Base-by-base conservation (phyloP, 345 rosid species). In the Linum lewisii region DNA sequence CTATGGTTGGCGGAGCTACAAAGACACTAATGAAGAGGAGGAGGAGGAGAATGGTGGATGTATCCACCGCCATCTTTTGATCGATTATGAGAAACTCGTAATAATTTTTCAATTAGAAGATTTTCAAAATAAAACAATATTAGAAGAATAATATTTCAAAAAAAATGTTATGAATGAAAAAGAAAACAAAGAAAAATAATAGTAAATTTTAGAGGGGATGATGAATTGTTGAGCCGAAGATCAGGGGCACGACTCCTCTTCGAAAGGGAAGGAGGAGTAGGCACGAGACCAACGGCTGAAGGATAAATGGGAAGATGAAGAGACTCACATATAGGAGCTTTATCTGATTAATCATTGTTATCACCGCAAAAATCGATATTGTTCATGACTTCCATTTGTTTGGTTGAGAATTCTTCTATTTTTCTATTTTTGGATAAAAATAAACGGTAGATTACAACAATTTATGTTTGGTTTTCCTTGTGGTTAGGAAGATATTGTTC, bases 1-100 rank as follows among this genome's bases (percentile, higher is more conserved):
- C 76, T 8, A 37, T 4, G 1, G 68, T 66, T 0, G 58, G 63
- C 24, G 74, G 26, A 55, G 64, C 37, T 23, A 77, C 1, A 0
- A 32, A 47, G 7, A 21, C 14, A 13, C 11, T 6, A 24, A 64
- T 34, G 16, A 52, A 16, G 10, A 23, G 78, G 26, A 44, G 76
- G 26, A 6, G 69, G 20, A 16, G 60, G 38, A 13, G 29, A 14
- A 47, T 23, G 49, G 15, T 24, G 47, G 47, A 3, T 3, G 47
- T 29, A 15, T 51, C 56, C 55, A 22, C 51, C 32, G 7, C 29
- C 49, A 55, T 68, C 47, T 42, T 42, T 1, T 3, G 34, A 29
- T 29, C 34, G 7, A 8, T 29, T 4, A 42, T 42, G 47, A 42
- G 13, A 16, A 42, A 4, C 3, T 16, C 14, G 18, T 42, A 1